Base-by-base conservation (phyloP, 352 stramenopile species). In the Phytophthora niederhauseri region DNA sequence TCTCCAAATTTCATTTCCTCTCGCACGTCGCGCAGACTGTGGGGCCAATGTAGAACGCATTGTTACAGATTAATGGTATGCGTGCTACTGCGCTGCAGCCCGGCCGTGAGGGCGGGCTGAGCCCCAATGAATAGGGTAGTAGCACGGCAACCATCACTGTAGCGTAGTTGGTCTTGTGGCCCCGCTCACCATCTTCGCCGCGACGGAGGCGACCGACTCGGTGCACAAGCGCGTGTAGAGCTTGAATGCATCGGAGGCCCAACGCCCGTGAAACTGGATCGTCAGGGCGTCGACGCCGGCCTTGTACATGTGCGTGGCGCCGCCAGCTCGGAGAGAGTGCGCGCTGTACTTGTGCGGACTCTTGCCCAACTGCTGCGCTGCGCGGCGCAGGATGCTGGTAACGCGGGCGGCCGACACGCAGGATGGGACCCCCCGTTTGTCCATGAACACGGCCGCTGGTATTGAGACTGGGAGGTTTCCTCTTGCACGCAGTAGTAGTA, bases 261-360 rank as follows among this genome's bases (percentile, higher is more conserved):
- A 61, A 0, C 60, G 17, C 0, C 60, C 60, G 36, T 66, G 60
- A 8, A 66, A 55, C 24, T 60, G 50, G 24, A 66, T 60, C 11
- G 34, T 66, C 1, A 66, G 17, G 0, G 11, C 24, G 17, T 66
- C 50, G 1, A 66, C 36, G 0, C 34, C 49, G 6, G 22, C 24
- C 3, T 51, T 17, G 20, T 60, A 66, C 60, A 66, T 66, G 36
- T 60, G 41, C 6, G 60, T 60, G 9, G 60, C 50, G 4, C 60
- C 48, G 7, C 50, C 60, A 6, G 50, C 15, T n/a, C 60, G 43
- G 4, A 66, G 50, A 0, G 60, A 66, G 22, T 66, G 38, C 0
- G 50, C 38, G 6, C 60, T 22, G 50, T 24, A 66, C 1, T 22
- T 15, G 1, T 4, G 0, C 5, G 60, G 60, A 7, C 53, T 19